phyloP scores from a whole-genome alignment of 352 stramenopile species.

The Sclerospora graminicola region DNA sequence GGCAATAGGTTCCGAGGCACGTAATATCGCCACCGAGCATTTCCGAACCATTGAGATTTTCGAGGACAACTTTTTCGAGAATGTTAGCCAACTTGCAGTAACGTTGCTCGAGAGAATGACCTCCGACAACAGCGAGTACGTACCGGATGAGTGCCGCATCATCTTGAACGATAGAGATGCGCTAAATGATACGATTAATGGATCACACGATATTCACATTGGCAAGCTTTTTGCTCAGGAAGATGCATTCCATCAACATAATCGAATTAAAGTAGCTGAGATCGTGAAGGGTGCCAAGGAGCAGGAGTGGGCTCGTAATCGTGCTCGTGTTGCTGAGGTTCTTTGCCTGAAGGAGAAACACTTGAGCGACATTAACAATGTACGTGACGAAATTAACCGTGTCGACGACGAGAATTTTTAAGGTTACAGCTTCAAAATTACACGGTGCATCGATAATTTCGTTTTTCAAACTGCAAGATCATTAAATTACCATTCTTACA shows the following conservation, averaged over 20 bases:
- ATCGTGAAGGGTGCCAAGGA: constrained; percentile 51
- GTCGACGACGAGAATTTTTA: constrained; percentile 75
- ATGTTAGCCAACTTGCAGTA: constrained; percentile 73
- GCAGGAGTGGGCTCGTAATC: constrained; percentile 65
- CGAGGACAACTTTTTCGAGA: constrained; percentile 88
- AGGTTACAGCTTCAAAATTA: neutral
- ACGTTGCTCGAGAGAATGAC: constrained; percentile 74
- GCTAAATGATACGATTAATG: constrained; percentile 83
- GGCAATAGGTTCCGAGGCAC: constrained; percentile 41
- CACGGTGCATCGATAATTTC: neutral
- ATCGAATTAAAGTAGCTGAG: constrained; percentile 56
- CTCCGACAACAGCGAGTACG: constrained; percentile 70
- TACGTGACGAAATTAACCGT: constrained; percentile 67
- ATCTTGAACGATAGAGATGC: constrained; percentile 77
- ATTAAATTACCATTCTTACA: too few species aligned
- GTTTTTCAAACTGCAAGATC: too few species aligned
- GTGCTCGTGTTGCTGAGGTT: constrained; percentile 58
- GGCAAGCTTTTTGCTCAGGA: constrained; percentile 82
- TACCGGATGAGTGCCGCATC: constrained; percentile 68
- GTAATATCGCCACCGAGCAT: constrained; percentile 64
- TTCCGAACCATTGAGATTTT: constrained; percentile 86
- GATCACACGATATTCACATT: constrained; percentile 88
- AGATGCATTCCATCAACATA: constrained; percentile 77
- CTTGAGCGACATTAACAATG: constrained; percentile 37
- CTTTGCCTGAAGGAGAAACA: constrained; percentile 70